phyloP scores from a whole-genome alignment of 1,284 basidiomycete genomes.

The Earliella scabrosa region DNA sequence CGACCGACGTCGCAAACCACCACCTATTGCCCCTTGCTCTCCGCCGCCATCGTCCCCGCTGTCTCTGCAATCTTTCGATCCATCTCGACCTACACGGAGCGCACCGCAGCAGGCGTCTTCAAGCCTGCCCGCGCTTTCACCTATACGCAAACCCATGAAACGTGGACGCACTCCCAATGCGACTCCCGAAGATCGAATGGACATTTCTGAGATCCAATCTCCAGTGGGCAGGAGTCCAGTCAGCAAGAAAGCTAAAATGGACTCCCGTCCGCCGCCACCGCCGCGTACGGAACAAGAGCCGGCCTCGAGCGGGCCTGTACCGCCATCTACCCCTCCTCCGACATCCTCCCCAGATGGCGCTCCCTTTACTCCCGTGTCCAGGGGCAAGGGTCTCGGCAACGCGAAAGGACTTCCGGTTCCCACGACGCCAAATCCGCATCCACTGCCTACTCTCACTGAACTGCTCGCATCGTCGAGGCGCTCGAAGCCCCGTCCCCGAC shows the following conservation, averaged over 20 bases:
- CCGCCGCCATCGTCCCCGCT: slow-evolving; percentile 30
- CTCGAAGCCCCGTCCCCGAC: slow-evolving; percentile 38
- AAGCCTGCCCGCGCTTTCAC: slow-evolving; percentile 17
- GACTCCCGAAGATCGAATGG: slow-evolving; percentile 14
- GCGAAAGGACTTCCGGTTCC: slow-evolving; percentile 32
- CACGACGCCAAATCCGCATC: slow-evolving; percentile 30
- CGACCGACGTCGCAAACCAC: slow-evolving; percentile 31
- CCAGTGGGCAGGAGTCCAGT: slow-evolving; percentile 10
- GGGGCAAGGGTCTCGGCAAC: slow-evolving; percentile 31
- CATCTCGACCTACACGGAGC: slow-evolving; percentile 17
- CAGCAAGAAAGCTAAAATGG: slow-evolving; percentile 29
- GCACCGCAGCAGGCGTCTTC: slow-evolving; percentile 22
- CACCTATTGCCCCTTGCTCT: slow-evolving; percentile 32
- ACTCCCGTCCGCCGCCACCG: not conserved
- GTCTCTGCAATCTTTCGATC: slow-evolving; percentile 23
- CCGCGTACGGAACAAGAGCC: slow-evolving; percentile 15
- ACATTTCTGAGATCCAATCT: slow-evolving; percentile 12
- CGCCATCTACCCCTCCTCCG: slow-evolving; percentile 32
- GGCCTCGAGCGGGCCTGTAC: slow-evolving; percentile 26
- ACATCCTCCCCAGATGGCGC: slow-evolving; percentile 17
- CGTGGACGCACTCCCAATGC: slow-evolving; percentile 23
- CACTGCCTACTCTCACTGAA: slow-evolving; percentile 38
- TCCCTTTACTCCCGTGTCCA: slow-evolving; percentile 22
- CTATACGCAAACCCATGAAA: slow-evolving; percentile 20
- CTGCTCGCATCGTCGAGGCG: slow-evolving; percentile 40